Conservation (phyloP, 2,329 filamentous ascomycete species). For the Cercospora sp. region DNA sequence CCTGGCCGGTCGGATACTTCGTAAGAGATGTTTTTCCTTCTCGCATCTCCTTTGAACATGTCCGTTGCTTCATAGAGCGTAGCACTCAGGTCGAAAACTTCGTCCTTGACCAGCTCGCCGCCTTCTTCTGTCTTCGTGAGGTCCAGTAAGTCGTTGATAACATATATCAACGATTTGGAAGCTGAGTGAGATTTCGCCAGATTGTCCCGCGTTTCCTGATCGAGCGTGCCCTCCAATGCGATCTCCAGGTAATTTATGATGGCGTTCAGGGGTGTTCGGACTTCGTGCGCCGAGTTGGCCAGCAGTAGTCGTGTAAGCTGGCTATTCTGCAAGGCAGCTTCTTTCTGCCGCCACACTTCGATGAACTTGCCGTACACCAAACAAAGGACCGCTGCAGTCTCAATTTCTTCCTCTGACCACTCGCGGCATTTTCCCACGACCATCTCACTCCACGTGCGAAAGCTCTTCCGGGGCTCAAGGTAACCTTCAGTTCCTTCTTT, state of each 20-base stretch:
- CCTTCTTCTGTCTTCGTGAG: slow-evolving; percentile 87
- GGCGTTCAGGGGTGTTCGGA: slow-evolving; percentile 85
- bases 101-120: slow-evolving; percentile 74
- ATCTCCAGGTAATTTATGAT: slow-evolving; percentile 96
- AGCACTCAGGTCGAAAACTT: slow-evolving; percentile 69
- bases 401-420: slow-evolving; percentile 85
- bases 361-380: slow-evolving; percentile 89
- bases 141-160: slow-evolving; percentile 89
- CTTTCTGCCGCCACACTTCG: slow-evolving; percentile 89
- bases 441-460: slow-evolving; percentile 78
- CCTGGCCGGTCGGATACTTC: slow-evolving; percentile 67
- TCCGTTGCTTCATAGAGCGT: slow-evolving; percentile 78
- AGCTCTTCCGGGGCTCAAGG: slow-evolving; percentile 76
- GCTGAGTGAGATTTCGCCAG: slow-evolving; percentile 82
- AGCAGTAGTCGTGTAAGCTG: slow-evolving; percentile 76
- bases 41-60: slow-evolving; percentile 71
- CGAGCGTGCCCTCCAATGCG: slow-evolving; percentile 76
- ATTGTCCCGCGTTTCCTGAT: slow-evolving; percentile 81
- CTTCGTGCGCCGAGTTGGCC: slow-evolving; percentile 88
- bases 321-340: slow-evolving; percentile 77
- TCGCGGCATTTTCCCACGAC: slow-evolving; percentile 80
- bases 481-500: slow-evolving; percentile 71
- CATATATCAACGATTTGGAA: slow-evolving; percentile 88
- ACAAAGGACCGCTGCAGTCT: slow-evolving; percentile 84
- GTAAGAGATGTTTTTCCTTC: slow-evolving; percentile 72